These are phyloP conservation scores for Exophiala sideris DNA, from an alignment of 2,329 filamentous ascomycete species.

Conservation along the genomic window DNA sequence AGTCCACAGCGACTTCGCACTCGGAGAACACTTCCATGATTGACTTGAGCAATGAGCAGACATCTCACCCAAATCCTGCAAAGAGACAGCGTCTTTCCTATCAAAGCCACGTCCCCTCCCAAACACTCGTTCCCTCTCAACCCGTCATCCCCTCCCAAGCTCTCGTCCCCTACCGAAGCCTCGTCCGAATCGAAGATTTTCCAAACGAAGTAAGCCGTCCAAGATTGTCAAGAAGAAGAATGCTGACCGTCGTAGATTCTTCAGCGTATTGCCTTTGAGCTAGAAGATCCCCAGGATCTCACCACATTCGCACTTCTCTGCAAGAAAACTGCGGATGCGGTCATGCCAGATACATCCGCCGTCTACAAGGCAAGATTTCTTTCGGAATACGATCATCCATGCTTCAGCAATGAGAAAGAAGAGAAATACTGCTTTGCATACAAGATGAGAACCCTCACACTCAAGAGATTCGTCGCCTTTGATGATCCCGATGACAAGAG, in stretches of 20 bases:
- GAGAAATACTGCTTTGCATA: slow-evolving; percentile 36
- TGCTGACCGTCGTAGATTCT: slow-evolving; percentile 14
- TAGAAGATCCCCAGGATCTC: slow-evolving; percentile 33
- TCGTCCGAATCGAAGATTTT: slow-evolving; percentile 12
- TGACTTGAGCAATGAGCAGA: too few species aligned
- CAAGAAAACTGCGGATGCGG: slow-evolving; percentile 25
- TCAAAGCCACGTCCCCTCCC: neutral
- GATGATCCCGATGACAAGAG: slow-evolving; percentile 28
- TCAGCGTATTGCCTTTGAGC: slow-evolving; percentile 18
- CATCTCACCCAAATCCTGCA: too few species aligned
- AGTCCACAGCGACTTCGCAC: neutral
- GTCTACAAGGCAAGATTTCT: slow-evolving; percentile 37
- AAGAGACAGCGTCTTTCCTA: neutral
- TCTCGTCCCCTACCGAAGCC: neutral
- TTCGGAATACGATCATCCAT: slow-evolving; percentile 34
- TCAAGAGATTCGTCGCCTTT: slow-evolving; percentile 33
- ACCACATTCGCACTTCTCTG: slow-evolving; percentile 29
- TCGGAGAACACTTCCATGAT: neutral
- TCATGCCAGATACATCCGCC: slow-evolving; percentile 31
- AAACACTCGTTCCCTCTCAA: too few species aligned
- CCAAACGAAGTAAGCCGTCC: slow-evolving; percentile 17
- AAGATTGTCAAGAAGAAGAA: neutral
- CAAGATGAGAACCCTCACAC: slow-evolving; percentile 34
- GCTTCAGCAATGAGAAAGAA: slow-evolving; percentile 15
- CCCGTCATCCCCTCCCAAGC: too few species aligned